Conservation (phyloP, 768 basidiomycete genomes). For the Dendrothele bispora region DNA sequence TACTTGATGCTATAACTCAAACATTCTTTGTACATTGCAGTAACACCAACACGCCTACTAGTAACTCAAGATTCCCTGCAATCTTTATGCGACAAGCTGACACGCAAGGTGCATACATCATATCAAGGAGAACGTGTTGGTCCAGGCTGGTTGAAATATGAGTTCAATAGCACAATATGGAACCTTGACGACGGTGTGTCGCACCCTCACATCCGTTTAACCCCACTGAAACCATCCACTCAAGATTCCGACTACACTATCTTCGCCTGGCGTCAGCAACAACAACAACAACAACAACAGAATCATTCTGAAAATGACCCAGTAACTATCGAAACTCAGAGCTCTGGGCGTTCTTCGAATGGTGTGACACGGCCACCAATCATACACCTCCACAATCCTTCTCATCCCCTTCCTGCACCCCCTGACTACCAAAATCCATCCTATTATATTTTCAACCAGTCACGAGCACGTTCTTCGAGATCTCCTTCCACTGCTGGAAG, state of each 20-base stretch:
- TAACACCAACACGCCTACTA: constrained; percentile 26
- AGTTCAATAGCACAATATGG: constrained; percentile 78
- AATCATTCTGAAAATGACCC: constrained; percentile 55
- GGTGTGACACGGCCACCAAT: constrained; percentile 40
- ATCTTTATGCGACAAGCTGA: constrained; percentile 70
- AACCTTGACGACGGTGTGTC: constrained; percentile 83
- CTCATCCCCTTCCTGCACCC: constrained; percentile 54
- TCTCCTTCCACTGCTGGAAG: constrained; percentile 35
- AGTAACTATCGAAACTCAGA: constrained; percentile 47
- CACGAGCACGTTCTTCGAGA: constrained; percentile 28
- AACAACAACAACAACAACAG: constrained; percentile 47
- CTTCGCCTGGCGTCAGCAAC: constrained; percentile 72
- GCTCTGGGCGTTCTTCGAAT: constrained; percentile 22
- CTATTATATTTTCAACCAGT: constrained; percentile 64
- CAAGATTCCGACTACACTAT: constrained; percentile 92
- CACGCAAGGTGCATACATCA: constrained; percentile 58
- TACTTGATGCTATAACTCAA: background rate
- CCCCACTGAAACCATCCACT: too few relatives aligned
- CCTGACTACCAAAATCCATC: constrained; percentile 69
- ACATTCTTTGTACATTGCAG: background rate
- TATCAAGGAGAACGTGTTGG: constrained; percentile 64
- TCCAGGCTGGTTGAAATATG: constrained; percentile 85
- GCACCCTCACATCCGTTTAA: constrained; percentile 18
- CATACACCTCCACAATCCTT: constrained; percentile 64
- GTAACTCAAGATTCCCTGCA: constrained; percentile 69